Evolutionary conservation across 495 filamentous ascomycete species (phyloP), one percentile per base, ranked within the genome.

Genomic region (Tuber borchii): DNA sequence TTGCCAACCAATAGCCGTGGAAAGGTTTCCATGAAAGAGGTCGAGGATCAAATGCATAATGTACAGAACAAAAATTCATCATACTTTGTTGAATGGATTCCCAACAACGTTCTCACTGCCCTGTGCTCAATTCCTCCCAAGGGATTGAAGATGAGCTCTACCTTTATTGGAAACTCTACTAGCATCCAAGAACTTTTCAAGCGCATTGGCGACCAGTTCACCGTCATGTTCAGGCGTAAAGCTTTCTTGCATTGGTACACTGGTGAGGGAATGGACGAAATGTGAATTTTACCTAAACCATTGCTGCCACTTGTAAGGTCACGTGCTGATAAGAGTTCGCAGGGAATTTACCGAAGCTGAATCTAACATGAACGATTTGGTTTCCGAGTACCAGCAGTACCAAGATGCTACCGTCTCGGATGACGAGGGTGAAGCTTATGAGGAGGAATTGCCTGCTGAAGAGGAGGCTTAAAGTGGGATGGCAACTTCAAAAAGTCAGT

Each of bases 231-330:
- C 91, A 89, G 95, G 87, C 93, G 95, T 86, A 99, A 98, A 91
- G 95, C 95, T 90, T 99, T 99, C 94, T 93, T 99, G 92, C 95
- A 98, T 90, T 99, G 95, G 95, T 99, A 99, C 87, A 99, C 95
- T 90, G 94, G 94, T 84, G 95, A 99, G 91, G 95, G 95, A 88
- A 99, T 99, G 95, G 95, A 99, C 88, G 95, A 99, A 92, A 98
- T 98, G 95, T 82, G 68, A 79, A 80, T 78, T 75, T 61, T 44
- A 17, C 44, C 20, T 9, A 42, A 45, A 17, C 45, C 14, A 14
- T 43, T 0, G 46, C 22, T 46, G 19, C 37, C n/a, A 34, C 40
- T 56, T 45, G 4, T 44, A 22, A 6, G 40, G 45, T 40, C 40
- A 51, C 43, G 70, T 81, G 61, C 69, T 81, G 34, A 81, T 42